Conservation (phyloP, 2,329 filamentous ascomycete species). For the Macrophomina tecta region DNA sequence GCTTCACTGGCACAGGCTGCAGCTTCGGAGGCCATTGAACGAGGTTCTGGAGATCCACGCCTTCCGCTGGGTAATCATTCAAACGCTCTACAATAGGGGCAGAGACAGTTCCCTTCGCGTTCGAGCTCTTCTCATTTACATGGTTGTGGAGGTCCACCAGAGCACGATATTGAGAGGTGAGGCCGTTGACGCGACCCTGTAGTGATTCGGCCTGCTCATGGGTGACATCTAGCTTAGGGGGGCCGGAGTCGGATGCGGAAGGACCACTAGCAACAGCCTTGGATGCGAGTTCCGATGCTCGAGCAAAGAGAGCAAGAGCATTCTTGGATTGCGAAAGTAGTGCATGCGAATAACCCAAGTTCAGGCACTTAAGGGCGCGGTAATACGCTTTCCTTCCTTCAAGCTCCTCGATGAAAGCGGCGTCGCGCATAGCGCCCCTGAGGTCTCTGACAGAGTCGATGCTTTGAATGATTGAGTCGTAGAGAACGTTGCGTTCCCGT, state of each 20-base stretch:
- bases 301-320: slow-evolving; percentile 82
- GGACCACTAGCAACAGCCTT: slow-evolving; percentile 51
- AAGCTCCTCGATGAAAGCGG: slow-evolving; percentile 76
- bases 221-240: slow-evolving; percentile 73
- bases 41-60: slow-evolving; percentile 77
- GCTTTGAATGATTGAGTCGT: slow-evolving; percentile 89
- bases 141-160: slow-evolving; percentile 75
- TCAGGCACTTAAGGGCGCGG: slow-evolving; percentile 83
- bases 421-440: slow-evolving; percentile 86
- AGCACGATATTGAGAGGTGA: slow-evolving; percentile 82
- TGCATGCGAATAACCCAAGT: slow-evolving; percentile 83
- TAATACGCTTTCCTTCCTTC: slow-evolving; percentile 83
- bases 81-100: slow-evolving; percentile 75
- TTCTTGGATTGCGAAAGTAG: slow-evolving; percentile 75
- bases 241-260: slow-evolving; percentile 38
- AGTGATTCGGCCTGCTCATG: slow-evolving; percentile 65
- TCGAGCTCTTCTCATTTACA: slow-evolving; percentile 40
- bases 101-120: slow-evolving; percentile 29
- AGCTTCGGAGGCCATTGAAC: slow-evolving; percentile 87
- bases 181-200: slow-evolving; percentile 66
- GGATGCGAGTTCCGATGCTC: slow-evolving; percentile 69
- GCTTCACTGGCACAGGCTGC: slow-evolving; percentile 86
- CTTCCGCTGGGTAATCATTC: slow-evolving; percentile 73
- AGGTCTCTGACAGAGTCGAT: slow-evolving; percentile 88
- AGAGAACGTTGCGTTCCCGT: slow-evolving; percentile 85